A percentile compares a stretch with the other conserved stretches of the same genome.
These are phyloP conservation scores for Phlebiopsis gigantea DNA, from an alignment of 768 basidiomycete species.

Conservation along the genomic window DNA sequence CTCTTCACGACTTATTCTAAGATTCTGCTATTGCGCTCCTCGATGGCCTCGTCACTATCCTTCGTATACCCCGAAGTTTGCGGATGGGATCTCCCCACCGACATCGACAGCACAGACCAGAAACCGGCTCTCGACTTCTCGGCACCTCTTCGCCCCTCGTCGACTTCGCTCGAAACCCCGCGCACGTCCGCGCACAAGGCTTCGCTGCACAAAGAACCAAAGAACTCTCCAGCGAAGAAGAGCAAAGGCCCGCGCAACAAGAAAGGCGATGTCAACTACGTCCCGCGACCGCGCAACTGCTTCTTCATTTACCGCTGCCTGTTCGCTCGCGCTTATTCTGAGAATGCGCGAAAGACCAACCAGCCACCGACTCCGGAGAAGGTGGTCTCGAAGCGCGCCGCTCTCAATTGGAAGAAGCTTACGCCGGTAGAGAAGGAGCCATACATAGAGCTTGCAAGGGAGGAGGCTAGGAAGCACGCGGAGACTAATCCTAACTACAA, in stretches of 20 bases:
- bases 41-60: background rate
- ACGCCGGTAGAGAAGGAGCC: slow-evolving; percentile 38
- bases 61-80: slow-evolving; percentile 1
- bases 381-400: slow-evolving; percentile 72
- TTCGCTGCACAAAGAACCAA: too few relatives aligned
- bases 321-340: slow-evolving; percentile 43
- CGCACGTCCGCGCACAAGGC: background rate
- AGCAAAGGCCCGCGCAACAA: slow-evolving; percentile 20
- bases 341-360: slow-evolving; percentile 21
- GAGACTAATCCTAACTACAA: slow-evolving; percentile 56
- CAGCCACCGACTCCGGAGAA: slow-evolving; percentile 31
- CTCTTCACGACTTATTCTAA: background rate
- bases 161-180: background rate
- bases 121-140: background rate
- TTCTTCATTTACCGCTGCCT: slow-evolving; percentile 74
- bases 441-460: slow-evolving; percentile 49
- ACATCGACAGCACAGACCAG: background rate
- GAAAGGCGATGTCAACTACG: slow-evolving; percentile 45
- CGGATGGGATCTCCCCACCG: slow-evolving; percentile 2
- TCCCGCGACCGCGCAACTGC: slow-evolving; percentile 63
- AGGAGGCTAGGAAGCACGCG: slow-evolving; percentile 53
- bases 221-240: too few relatives aligned
- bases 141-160: background rate
- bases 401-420: slow-evolving; percentile 67
- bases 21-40: background rate